Base-by-base conservation (phyloP, 2,329 filamentous ascomycete species). In the Fusarium penzigii region DNA sequence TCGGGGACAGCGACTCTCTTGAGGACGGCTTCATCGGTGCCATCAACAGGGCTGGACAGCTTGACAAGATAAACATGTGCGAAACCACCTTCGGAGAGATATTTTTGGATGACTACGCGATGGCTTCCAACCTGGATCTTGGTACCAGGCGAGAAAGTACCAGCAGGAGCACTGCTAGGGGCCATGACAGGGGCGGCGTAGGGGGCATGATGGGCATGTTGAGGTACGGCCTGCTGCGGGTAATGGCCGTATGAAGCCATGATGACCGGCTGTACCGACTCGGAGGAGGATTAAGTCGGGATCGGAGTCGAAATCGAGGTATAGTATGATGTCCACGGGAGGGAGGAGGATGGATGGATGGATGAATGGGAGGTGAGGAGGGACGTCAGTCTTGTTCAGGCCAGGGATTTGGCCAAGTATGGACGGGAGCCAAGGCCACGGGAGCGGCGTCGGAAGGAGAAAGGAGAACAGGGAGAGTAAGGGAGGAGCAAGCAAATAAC, bases 11-110 rank as follows among this genome's bases (percentile, higher is more conserved):
- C 94, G 52, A 99, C 94, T 68, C 94, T 83, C 80, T 99, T 97
- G 67, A 97, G 78, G 44, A 97, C 92, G 12, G 90, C 92, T 64
- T 85, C 79, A 64, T 95, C 89, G 59, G 88, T 87, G 57, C 89
- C 89, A 70, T 90, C 84, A 67, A 92, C 78, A 51, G 90, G 81
- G 62, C 87, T 82, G 34, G 91, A 86, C 55, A 97, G 78, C 71
- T 89, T 91, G 69, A 97, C 94, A 45, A 97, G 87, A 75, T 99
- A 99, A 67, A 99, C 94, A 73, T 99, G 94, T 65, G 94, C 94
- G 69, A 99, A 99, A 39, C 94, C 94, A 62, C 94, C 94, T 76
- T 99, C 94, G 57, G 94, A 97, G 44, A 99, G 87, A 74, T 99
- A 99, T 72, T 93, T 94, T 69, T 97, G 92, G 63, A 99, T 95